These are phyloP conservation scores for Incumbomyces delicatus DNA, from an alignment of 2,329 filamentous ascomycete species.

Conservation along the genomic window DNA sequence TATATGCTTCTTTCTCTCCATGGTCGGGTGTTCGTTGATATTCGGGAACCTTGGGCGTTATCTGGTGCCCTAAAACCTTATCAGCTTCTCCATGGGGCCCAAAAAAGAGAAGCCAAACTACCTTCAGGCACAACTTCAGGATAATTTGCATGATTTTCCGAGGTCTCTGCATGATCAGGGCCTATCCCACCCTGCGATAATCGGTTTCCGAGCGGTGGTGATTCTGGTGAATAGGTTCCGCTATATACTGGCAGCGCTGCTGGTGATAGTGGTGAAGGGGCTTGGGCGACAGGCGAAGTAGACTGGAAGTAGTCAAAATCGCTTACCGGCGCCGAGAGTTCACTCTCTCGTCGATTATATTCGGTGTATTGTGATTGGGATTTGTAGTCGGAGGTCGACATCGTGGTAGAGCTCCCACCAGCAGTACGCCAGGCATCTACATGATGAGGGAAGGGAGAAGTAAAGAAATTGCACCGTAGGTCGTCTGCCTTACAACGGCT, in stretches of 20 bases:
- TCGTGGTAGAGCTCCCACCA: background rate
- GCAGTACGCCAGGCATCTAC: background rate
- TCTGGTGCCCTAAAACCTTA: background rate
- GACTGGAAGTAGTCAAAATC: conserved; percentile 4
- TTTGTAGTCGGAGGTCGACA: conserved; percentile 2
- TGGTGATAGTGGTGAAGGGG: background rate
- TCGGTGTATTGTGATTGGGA: background rate
- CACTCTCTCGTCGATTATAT: background rate
- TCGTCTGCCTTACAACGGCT: too few relatives aligned
- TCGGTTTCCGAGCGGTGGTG: background rate
- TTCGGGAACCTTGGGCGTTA: background rate
- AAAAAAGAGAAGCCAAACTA: background rate
- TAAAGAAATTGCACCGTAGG: background rate
- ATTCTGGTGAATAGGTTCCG: background rate
- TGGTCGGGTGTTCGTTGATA: conserved; percentile 2
- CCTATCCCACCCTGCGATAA: background rate
- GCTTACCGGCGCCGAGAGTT: background rate
- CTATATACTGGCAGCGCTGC: background rate
- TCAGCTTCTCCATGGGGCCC: background rate
- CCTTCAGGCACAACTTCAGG: conserved; percentile 3
- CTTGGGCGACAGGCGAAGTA: background rate
- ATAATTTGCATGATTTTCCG: background rate
- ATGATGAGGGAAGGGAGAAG: background rate
- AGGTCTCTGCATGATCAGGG: background rate
- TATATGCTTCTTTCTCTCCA: conserved; percentile 3